Evolutionary conservation across 2,329 filamentous ascomycete species (phyloP).

Genomic region (Aspergillus pseudotamarii): DNA sequence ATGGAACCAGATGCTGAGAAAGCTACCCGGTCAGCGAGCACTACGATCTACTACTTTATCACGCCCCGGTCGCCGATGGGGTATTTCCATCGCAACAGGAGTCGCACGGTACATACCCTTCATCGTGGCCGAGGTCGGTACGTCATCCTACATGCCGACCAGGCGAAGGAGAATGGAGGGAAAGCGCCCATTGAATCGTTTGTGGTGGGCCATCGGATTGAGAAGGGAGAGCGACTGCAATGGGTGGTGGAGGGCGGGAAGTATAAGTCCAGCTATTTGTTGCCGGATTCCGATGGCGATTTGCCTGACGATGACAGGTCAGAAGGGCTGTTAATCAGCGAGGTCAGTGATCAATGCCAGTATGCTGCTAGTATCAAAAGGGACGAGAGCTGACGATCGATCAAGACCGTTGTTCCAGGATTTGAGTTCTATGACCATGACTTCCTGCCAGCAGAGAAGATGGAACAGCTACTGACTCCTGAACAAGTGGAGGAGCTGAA

Average conservation of each 20-base stretch:
- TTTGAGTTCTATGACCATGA: constrained; percentile 70
- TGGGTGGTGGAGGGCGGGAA: constrained; percentile 71
- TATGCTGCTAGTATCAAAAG: constrained; percentile 12
- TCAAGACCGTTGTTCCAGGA: constrained; percentile 64
- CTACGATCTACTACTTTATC: constrained; percentile 67
- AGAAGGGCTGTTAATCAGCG: constrained; percentile 64
- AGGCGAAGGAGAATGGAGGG: constrained; percentile 29
- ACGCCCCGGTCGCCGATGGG: constrained; percentile 60
- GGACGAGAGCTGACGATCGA: neutral
- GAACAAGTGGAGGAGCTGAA: constrained; percentile 53
- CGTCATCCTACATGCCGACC: constrained; percentile 64
- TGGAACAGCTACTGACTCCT: constrained; percentile 56
- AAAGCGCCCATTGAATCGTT: constrained; percentile 64
- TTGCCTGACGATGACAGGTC: constrained; percentile 35
- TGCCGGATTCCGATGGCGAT: constrained; percentile 47
- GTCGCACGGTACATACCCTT: constrained; percentile 65
- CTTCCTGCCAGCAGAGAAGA: constrained; percentile 58
- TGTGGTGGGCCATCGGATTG: constrained; percentile 62
- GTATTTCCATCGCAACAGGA: constrained; percentile 65
- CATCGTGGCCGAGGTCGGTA: constrained; percentile 66
- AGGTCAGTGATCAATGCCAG: constrained; percentile 40
- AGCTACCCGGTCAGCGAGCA: constrained; percentile 57
- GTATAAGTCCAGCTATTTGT: constrained; percentile 66
- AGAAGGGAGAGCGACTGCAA: constrained; percentile 62
- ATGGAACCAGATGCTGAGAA: constrained; percentile 34